Evolutionary conservation across 2,329 filamentous ascomycete species (phyloP).

Genomic region (Raffaelea deltoideospora): DNA sequence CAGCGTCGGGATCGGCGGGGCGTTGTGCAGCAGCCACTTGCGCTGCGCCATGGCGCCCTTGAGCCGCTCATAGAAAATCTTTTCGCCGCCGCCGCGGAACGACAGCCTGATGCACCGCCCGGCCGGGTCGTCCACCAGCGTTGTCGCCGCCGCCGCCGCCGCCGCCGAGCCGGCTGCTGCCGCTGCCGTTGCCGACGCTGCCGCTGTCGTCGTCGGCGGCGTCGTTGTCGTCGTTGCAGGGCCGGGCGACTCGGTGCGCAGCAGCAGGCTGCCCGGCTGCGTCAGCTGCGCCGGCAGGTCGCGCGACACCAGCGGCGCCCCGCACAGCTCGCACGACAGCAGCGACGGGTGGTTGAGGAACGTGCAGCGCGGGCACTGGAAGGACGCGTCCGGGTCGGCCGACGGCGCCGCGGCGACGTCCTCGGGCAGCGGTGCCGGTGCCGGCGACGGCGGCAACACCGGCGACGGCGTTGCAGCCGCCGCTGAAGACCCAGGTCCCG

Average conservation of each 20-base stretch:
- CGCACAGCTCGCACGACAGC: constrained; percentile 78
- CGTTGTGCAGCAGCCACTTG: constrained; percentile 87
- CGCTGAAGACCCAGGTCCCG: background rate
- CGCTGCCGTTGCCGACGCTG: no score
- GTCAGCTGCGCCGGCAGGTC: constrained; percentile 24
- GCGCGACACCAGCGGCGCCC: constrained; percentile 52
- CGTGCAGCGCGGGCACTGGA: constrained; percentile 75
- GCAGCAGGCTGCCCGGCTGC: constrained; percentile 18
- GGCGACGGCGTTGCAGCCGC: background rate
- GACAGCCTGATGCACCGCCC: constrained; percentile 85
- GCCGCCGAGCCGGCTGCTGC: constrained; percentile 13
- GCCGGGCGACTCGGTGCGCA: constrained; percentile 61
- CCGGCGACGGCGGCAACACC: constrained; percentile 1
- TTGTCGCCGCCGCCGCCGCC: constrained; percentile 31
- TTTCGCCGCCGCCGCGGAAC: constrained; percentile 77
- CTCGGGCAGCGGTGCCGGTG: constrained; percentile 13
- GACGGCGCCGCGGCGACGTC: background rate
- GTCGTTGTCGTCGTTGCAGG: constrained; percentile 38
- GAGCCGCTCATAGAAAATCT: constrained; percentile 76
- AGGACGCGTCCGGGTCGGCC: constrained; percentile 23
- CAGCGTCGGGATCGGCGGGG: constrained; percentile 68
- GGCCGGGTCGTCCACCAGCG: no score
- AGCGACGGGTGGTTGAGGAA: constrained; percentile 88
- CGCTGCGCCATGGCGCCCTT: constrained; percentile 80
- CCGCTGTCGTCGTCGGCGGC: constrained; percentile 17